These are phyloP conservation scores for Mucor indicus DNA, from an alignment of 371 early-diverging fungal species.

Conservation along the genomic window DNA sequence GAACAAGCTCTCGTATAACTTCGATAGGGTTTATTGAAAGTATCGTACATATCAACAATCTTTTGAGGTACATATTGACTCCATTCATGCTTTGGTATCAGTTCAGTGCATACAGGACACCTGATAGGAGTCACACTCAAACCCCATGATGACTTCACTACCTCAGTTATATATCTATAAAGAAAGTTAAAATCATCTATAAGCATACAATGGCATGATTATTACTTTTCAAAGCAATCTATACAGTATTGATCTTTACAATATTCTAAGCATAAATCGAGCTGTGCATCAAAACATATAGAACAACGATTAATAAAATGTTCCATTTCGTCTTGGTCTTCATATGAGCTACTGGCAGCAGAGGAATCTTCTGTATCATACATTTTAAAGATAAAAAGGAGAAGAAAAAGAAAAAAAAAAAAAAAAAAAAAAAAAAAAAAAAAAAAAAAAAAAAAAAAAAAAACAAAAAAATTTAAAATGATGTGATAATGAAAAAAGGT, in stretches of 20 bases:
- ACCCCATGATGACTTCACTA: conserved; percentile 56
- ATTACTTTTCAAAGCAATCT: conserved; percentile 54
- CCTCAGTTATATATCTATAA: conserved; percentile 2
- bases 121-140: conserved; percentile 52
- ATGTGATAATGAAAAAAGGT: no score
- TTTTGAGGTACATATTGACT: conserved; percentile 27
- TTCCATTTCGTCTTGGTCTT: conserved; percentile 40
- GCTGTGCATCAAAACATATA: conserved; percentile 57
- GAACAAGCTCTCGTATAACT: conserved; percentile 49
- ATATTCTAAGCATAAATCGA: conserved; percentile 54
- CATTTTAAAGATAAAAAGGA: conserved; percentile 2
- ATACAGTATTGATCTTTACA: conserved; percentile 57
- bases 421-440: not conserved
- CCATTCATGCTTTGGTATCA: conserved; percentile 52
- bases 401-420: not conserved
- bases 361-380: conserved; percentile 15
- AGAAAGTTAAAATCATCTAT: not conserved
- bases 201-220: not conserved
- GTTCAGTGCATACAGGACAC: conserved; percentile 55
- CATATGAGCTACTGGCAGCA: conserved; percentile 14
- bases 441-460: conserved; percentile 1
- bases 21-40: conserved; percentile 54
- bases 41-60: conserved; percentile 39
- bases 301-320: conserved; percentile 54
- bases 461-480: no score